phyloP scores from a whole-genome alignment of 1,139 yeast species.

The Keqinozyma sinolaborantium region DNA sequence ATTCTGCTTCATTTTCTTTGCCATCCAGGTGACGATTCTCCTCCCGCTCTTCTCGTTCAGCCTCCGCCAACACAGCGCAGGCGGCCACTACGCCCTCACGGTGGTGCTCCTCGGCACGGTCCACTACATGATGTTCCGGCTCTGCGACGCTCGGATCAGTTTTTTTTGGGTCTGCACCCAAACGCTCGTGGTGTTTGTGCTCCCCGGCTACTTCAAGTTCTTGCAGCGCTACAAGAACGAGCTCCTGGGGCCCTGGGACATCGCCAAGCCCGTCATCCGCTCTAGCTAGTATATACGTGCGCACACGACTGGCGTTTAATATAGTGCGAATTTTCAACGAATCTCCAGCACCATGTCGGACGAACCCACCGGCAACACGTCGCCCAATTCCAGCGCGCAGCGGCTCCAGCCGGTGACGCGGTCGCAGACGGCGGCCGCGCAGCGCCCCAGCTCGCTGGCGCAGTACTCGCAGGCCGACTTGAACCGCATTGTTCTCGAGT shows the following conservation, averaged over 20 bases:
- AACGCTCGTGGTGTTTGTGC: conserved; percentile 45
- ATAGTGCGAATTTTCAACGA: no score
- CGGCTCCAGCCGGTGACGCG: conserved; percentile 9
- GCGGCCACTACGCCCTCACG: conserved; percentile 30
- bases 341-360: no score
- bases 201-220: conserved; percentile 69
- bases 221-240: conserved; percentile 83
- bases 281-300: neutral
- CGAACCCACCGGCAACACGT: neutral
- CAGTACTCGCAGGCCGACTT: conserved; percentile 69
- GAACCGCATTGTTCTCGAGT: conserved; percentile 87
- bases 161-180: conserved; percentile 50
- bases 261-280: conserved; percentile 61
- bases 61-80: conserved; percentile 36
- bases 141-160: conserved; percentile 25
- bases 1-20: conserved; percentile 73
- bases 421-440: conserved; percentile 10
- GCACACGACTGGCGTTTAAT: no score
- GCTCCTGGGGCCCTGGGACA: conserved; percentile 93
- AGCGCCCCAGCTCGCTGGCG: conserved; percentile 13
- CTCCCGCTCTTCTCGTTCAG: conserved; percentile 69
- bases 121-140: conserved; percentile 15
- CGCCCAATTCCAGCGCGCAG: conserved; percentile 2
- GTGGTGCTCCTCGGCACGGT: conserved; percentile 17
- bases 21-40: conserved; percentile 69